A percentile compares a stretch with the other conserved stretches of the same genome.
phyloP scores from a whole-genome alignment of 208 protist species.

The Paratrypanosoma confusum region DNA sequence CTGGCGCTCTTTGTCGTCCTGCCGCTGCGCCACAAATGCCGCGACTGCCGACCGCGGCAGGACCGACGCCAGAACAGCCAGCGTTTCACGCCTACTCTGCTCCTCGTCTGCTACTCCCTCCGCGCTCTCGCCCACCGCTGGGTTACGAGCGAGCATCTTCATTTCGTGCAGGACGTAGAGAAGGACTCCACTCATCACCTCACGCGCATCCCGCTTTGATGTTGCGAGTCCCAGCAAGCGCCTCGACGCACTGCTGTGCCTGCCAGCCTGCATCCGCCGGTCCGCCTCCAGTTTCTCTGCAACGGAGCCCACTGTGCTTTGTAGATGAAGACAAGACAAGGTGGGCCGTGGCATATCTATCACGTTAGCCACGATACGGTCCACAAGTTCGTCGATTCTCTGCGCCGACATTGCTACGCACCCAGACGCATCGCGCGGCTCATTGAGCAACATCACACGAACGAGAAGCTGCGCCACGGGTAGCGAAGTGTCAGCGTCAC shows the following conservation, averaged over 20 bases:
- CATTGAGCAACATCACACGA: constrained; percentile 3
- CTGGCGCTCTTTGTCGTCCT: constrained; percentile 57
- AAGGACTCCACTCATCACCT: constrained; percentile 9
- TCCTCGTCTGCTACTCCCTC: constrained; percentile 1
- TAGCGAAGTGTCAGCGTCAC: constrained; percentile 6
- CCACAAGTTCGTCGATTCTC: constrained; percentile 8
- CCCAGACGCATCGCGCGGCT: constrained; percentile 2
- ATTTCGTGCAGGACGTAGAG: constrained; percentile 15
- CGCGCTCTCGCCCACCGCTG: background rate
- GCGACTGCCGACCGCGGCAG: constrained; percentile 50
- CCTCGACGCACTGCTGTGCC: constrained; percentile 7
- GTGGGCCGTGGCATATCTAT: constrained; percentile 1
- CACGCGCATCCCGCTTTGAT: constrained; percentile 4
- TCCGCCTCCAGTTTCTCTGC: constrained; percentile 6
- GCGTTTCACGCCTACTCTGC: constrained; percentile 25
- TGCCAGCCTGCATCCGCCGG: constrained; percentile 6
- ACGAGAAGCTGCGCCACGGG: constrained; percentile 5
- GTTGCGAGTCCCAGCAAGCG: constrained; percentile 5
- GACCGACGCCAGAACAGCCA: constrained; percentile 51
- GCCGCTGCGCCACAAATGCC: constrained; percentile 57
- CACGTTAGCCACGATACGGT: constrained; percentile 6
- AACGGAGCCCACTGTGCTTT: constrained; percentile 3
- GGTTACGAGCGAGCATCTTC: background rate
- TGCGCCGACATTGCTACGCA: constrained; percentile 5
- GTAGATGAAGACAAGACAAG: constrained; percentile 12